Conservation (phyloP, 2,329 filamentous ascomycete genomes). For the Leptoxyphium fumago region DNA sequence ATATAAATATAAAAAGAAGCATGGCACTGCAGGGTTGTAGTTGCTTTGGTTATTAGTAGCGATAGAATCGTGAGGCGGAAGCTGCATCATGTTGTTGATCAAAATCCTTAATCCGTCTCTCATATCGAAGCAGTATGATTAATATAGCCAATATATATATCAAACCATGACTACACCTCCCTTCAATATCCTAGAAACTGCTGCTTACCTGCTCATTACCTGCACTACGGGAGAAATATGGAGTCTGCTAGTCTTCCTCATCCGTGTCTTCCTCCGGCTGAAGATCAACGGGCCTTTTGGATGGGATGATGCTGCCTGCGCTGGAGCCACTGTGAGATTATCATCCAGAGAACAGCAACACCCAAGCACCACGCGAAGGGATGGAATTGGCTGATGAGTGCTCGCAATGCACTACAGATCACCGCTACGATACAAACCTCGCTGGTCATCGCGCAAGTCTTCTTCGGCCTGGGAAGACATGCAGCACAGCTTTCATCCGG, state of each 20-base stretch:
- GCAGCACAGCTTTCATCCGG: background rate
- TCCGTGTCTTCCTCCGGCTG: constrained; percentile 14
- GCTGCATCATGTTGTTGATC: too few relatives aligned
- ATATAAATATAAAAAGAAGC: too few relatives aligned
- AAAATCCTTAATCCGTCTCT: too few relatives aligned
- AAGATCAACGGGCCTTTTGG: constrained; percentile 17
- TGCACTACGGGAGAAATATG: constrained; percentile 10
- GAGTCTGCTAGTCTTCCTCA: constrained; percentile 11
- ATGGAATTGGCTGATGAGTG: too few relatives aligned
- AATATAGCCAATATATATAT: too few relatives aligned
- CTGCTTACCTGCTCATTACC: constrained; percentile 12
- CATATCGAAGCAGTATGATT: too few relatives aligned
- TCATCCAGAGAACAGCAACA: background rate
- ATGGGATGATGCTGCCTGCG: constrained; percentile 14
- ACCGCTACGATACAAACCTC: constrained; percentile 4
- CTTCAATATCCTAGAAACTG: constrained; percentile 9
- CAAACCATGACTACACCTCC: constrained; percentile 5
- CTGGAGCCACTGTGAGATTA: constrained; percentile 8
- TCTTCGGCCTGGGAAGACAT: constrained; percentile 10
- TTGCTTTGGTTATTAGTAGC: too few relatives aligned
- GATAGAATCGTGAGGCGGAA: too few relatives aligned
- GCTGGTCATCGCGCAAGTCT: constrained; percentile 8
- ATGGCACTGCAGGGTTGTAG: too few relatives aligned
- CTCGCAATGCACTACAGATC: background rate
- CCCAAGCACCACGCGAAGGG: background rate